These are phyloP conservation scores for Colletotrichum karsti DNA, from an alignment of 2,329 filamentous ascomycete genomes.

Conservation along the genomic window DNA sequence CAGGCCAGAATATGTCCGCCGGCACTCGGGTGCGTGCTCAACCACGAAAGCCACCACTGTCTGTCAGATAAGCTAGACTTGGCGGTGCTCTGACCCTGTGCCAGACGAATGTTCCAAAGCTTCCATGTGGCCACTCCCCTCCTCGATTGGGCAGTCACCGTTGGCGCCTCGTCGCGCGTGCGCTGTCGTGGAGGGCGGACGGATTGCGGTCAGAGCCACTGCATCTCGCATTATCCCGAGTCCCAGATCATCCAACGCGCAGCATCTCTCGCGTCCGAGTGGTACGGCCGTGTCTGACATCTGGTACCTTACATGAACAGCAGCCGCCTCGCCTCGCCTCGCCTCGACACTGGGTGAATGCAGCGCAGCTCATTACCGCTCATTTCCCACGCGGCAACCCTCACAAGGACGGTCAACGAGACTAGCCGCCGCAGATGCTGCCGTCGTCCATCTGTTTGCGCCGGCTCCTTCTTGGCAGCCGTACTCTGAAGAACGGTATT, in stretches of 20 bases:
- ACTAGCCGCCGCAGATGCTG: constrained; percentile 4
- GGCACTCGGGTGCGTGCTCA: neutral
- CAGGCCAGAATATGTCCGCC: neutral
- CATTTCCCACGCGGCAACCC: constrained; percentile 12
- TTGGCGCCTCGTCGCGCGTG: constrained; percentile 4
- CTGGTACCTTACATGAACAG: neutral
- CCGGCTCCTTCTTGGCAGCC: constrained; percentile 8
- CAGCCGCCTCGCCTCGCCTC: too few relatives aligned
- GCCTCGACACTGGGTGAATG: neutral
- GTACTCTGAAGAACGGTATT: neutral
- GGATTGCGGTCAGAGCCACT: constrained; percentile 19
- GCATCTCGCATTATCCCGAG: constrained; percentile 3
- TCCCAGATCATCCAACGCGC: neutral
- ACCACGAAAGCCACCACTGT: neutral
- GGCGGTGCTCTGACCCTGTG: constrained; percentile 17
- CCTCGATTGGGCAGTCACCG: constrained; percentile 15
- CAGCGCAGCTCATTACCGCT: constrained; percentile 3
- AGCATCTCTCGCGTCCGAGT: neutral
- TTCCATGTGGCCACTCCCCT: constrained; percentile 21
- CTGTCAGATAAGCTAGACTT: constrained; percentile 21
- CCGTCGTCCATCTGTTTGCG: neutral
- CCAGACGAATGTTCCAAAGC: constrained; percentile 27
- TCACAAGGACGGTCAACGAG: neutral
- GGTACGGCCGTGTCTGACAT: neutral
- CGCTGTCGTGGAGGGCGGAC: constrained; percentile 4